phyloP scores from a whole-genome alignment of 2,329 filamentous ascomycete genomes.

The Fusarium sp. region DNA sequence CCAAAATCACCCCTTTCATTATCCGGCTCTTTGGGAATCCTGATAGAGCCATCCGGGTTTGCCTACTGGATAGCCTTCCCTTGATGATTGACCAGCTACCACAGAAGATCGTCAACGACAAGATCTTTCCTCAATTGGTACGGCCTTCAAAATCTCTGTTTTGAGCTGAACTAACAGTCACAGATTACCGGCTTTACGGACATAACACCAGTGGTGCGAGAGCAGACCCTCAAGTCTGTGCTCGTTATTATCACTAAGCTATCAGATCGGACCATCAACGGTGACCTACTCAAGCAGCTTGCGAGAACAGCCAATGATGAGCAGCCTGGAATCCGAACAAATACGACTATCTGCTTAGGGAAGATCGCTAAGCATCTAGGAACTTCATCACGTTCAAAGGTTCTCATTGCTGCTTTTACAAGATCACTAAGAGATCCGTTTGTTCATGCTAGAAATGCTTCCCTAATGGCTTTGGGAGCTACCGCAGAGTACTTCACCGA shows the following conservation, averaged over 20 bases:
- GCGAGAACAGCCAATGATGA: conserved; percentile 98
- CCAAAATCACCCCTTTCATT: conserved; percentile 86
- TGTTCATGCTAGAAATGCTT: conserved; percentile 91
- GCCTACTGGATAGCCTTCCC: conserved; percentile 88
- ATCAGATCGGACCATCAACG: conserved; percentile 93
- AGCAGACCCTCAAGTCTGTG: conserved; percentile 96
- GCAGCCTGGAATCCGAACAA: conserved; percentile 96
- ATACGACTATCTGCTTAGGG: conserved; percentile 96
- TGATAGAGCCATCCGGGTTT: conserved; percentile 92
- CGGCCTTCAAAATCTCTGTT: conserved; percentile 36
- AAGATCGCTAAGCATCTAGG: conserved; percentile 95
- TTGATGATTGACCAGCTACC: conserved; percentile 92
- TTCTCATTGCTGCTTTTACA: conserved; percentile 92
- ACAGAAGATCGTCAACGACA: conserved; percentile 93
- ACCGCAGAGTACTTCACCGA: conserved; percentile 90
- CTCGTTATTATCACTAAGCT: conserved; percentile 89
- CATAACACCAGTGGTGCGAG: conserved; percentile 88
- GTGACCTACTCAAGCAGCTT: conserved; percentile 89
- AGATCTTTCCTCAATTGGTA: conserved; percentile 95
- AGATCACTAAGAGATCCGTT: conserved; percentile 94
- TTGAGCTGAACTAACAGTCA: conserved; percentile 46
- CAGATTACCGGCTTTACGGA: conserved; percentile 96
- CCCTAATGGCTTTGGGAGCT: conserved; percentile 86
- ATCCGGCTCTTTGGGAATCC: conserved; percentile 91
- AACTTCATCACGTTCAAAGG: conserved; percentile 84